phyloP scores from a whole-genome alignment of 148 eudicot species.

The Heliosperma pusillum region DNA sequence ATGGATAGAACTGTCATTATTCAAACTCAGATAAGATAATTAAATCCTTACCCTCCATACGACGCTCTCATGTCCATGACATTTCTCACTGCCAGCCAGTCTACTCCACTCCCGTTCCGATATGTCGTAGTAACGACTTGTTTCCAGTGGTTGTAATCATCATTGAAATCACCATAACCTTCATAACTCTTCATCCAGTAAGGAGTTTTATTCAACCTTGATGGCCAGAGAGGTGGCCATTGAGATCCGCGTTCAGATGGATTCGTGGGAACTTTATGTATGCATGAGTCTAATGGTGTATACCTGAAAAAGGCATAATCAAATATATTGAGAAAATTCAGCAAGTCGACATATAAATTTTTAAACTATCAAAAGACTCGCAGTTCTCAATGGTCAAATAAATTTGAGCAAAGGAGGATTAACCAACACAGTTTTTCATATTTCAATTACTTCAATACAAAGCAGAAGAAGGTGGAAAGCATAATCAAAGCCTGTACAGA shows the following conservation, averaged over 20 bases:
- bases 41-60: constrained; percentile 66
- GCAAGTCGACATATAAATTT: background rate
- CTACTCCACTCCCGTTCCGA: constrained; percentile 57
- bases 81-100: constrained; percentile 62
- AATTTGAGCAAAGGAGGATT: background rate
- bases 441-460: background rate
- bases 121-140: constrained; percentile 46
- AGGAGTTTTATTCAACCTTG: constrained; percentile 49
- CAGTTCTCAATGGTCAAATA: background rate
- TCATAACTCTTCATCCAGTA: constrained; percentile 54
- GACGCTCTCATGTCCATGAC: constrained; percentile 79
- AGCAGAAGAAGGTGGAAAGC: background rate
- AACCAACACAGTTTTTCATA: background rate
- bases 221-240: constrained; percentile 67
- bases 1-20: background rate
- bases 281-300: constrained; percentile 55
- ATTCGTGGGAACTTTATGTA: constrained; percentile 56
- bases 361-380: background rate
- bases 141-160: constrained; percentile 64
- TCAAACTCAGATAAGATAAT: background rate
- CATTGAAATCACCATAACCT: constrained; percentile 51
- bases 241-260: constrained; percentile 52
- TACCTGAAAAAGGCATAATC: constrained; percentile 38
- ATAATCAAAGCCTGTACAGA: background rate
- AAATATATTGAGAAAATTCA: background rate